Evolutionary conservation across 2,329 filamentous ascomycete species (phyloP).

Genomic region (Aspergillus texensis): DNA sequence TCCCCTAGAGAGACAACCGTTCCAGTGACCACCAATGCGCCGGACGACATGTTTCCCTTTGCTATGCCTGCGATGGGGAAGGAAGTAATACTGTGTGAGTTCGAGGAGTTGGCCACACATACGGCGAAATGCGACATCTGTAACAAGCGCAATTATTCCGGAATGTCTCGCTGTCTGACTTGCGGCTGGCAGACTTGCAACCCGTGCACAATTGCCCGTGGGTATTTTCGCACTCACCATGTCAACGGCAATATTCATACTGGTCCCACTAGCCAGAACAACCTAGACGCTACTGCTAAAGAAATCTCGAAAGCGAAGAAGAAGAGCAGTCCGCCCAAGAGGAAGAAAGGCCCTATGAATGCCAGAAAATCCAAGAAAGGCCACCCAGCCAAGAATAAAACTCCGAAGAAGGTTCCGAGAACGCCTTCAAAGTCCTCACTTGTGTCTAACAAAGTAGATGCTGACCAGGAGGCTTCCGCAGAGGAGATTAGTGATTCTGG

Average conservation of each 20-base stretch:
- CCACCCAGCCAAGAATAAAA: not conserved
- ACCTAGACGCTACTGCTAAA: not conserved
- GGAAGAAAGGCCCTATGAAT: not conserved
- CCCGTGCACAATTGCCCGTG: slow-evolving; percentile 27
- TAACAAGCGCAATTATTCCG: slow-evolving; percentile 34
- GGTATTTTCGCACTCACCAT: slow-evolving; percentile 18
- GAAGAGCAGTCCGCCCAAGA: not conserved
- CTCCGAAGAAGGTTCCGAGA: not conserved
- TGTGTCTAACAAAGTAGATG: not conserved
- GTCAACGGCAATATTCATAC: slow-evolving; percentile 10
- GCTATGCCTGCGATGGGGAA: not conserved
- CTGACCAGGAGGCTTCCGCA: not conserved
- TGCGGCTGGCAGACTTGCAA: slow-evolving; percentile 42
- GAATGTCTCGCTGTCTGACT: slow-evolving; percentile 34
- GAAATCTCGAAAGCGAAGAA: not conserved
- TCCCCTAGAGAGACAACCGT: not conserved
- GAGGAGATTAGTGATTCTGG: not conserved
- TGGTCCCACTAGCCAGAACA: slow-evolving; percentile 1
- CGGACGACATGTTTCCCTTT: not conserved
- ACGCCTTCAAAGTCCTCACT: not conserved
- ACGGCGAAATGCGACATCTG: slow-evolving; percentile 45
- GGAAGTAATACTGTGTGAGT: slow-evolving; percentile 16
- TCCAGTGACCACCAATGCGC: not conserved
- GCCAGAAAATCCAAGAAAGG: not conserved
- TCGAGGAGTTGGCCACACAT: slow-evolving; percentile 32